Evolutionary conservation across 83 land plant genomes (phyloP), one percentile per base, ranked within the genome.

Genomic region (Picea abies): DNA sequence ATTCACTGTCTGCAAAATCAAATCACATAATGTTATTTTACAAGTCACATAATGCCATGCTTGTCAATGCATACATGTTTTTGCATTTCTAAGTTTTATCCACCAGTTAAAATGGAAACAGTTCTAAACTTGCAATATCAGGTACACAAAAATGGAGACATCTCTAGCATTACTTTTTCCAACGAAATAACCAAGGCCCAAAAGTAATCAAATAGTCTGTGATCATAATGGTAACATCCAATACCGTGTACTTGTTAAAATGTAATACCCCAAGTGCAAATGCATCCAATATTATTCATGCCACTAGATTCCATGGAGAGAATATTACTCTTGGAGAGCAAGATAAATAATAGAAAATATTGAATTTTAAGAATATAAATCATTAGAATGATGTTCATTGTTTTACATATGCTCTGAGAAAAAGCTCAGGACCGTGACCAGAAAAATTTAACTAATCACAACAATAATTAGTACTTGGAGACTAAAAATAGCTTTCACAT

Each of bases 401-500:
- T 41, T 73, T 29, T 73, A 41, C 77, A 73, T 73, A n/a, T 20
- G 49, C 56, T 72, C 44, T 44, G 44, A 25, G 25, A 72, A 73
- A 39, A 73, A 14, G 0, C 77, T 47, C 77, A 22, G 4, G 58
- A 47, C 56, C 8, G 77, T 44, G 77, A 73, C 52, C 25, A 44
- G 60, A 47, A 73, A 73, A 73, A 44, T 41, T 44, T 73, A 73
- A 20, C 56, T 73, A 73, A 73, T 73, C 77, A 73, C 77, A 73
- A 52, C 41, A 39, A 73, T n/a, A 44, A 73, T 73, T 41, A 73
- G 26, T 47, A 3, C 25, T 20, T 37, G 16, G 22, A n/a, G 58
- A 1, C 15, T 44, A n/a, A 20, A 44, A 44, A 16, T 56, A 47
- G 77, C 77, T 73, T 73, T 56, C 5, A 52, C 44, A 3, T 73